Evolutionary conservation across 805 yeast genomes (phyloP).

Genomic region (Schwanniomyces polymorphus): DNA sequence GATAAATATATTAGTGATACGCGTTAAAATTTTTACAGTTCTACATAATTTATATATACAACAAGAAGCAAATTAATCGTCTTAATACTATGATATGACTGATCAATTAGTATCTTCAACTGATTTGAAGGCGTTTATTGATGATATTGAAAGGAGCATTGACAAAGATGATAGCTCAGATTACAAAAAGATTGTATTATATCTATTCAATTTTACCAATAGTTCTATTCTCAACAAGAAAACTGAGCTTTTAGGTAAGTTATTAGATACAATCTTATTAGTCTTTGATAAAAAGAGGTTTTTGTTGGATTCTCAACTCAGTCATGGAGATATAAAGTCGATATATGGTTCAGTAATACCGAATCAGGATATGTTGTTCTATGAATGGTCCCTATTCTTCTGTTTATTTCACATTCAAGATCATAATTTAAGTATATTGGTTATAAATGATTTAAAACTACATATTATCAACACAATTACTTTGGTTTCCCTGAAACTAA

Average conservation of each 20-base stretch:
- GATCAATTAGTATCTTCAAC: constrained; percentile 18
- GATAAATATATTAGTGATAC: background rate
- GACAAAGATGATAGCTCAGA: constrained; percentile 30
- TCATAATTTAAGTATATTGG: constrained; percentile 9
- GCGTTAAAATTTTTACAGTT: background rate
- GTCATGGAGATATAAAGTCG: constrained; percentile 5
- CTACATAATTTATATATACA: background rate
- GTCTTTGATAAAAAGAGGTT: constrained; percentile 31
- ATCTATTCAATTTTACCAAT: constrained; percentile 32
- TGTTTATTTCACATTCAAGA: constrained; percentile 23
- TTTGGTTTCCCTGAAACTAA: constrained; percentile 27
- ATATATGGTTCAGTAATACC: background rate
- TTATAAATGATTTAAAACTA: constrained; percentile 25
- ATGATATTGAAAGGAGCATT: constrained; percentile 33
- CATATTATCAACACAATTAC: constrained; percentile 34
- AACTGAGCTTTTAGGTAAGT: constrained; percentile 14
- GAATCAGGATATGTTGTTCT: constrained; percentile 12
- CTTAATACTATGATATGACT: constrained; percentile 4
- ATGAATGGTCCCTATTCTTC: constrained; percentile 31
- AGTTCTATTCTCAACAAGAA: constrained; percentile 13
- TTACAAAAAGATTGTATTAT: constrained; percentile 33
- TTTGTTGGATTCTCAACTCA: constrained; percentile 19
- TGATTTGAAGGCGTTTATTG: constrained; percentile 32
- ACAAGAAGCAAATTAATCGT: background rate
- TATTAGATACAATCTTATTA: constrained; percentile 30